Evolutionary conservation across 2,329 filamentous ascomycete genomes (phyloP), one percentile per base, ranked within the genome.

Genomic region (Monosporascus cannonballus): DNA sequence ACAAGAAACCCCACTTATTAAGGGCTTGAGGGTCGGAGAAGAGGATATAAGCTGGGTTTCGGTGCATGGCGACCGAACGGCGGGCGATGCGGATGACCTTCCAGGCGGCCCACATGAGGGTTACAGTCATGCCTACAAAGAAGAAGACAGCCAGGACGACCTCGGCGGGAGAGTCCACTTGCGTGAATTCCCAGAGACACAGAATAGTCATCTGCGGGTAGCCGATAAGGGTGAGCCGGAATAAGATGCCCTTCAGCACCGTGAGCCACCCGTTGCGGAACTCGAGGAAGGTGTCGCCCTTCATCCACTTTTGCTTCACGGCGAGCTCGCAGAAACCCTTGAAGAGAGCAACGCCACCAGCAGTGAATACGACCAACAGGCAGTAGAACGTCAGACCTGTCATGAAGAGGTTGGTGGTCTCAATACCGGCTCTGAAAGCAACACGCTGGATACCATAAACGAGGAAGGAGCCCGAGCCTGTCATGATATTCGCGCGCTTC

Each of bases 1-100:
- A 95, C 52, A 95, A 76, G 76, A 95, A 95, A 36, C 90, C 90
- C 90, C 90, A 95, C 72, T 94, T 92, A 81, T 95, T 94, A 59
- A 95, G 78, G 49, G 87, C 85, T 53, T 87, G 80, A 4, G 89
- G 87, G 66, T 95, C 90, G 7, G 90, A 94, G 75, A 92, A 95
- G 53, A 95, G 83, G 63, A 94, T 93, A 69, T 94, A 94, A 39
- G 89, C 90, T 18, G 90, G 89, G 72, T 94, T 95, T 73, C 90
- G 90, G 80, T 95, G 90, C 83, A 94, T 90, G 48, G 79, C 73
- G 58, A 92, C 86, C 22, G 89, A 94, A 59, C 87, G 85, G 63
- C 88, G 88, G 17, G 89, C 90, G 53, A 94, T 84, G 47, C 84
- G 83, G 63, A 92, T 85, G 53, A 95, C 89, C 73, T 94, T 94